Conservation (phyloP, 768 basidiomycete genomes). For the Trametes meyenii region DNA sequence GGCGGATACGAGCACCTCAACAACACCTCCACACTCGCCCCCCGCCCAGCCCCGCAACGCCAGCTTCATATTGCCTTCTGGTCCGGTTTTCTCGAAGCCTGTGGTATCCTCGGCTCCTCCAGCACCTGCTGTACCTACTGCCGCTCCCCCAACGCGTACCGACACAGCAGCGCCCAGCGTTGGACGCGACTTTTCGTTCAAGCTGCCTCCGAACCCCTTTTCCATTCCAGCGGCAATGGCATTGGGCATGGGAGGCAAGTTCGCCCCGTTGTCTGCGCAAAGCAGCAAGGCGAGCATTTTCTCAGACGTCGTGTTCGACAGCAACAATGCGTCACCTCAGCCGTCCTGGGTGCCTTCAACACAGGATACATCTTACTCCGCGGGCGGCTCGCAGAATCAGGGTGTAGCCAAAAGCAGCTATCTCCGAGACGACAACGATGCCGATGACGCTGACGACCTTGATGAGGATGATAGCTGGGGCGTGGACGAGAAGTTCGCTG, state of each 20-base stretch:
- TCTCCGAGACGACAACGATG: background rate
- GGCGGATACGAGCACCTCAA: slow-evolving; percentile 43
- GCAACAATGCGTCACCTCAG: slow-evolving; percentile 37
- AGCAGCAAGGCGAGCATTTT: slow-evolving; percentile 55
- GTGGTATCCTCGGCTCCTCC: slow-evolving; percentile 38
- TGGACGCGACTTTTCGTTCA: slow-evolving; percentile 39
- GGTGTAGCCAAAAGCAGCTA: slow-evolving; percentile 2
- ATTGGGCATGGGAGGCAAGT: slow-evolving; percentile 43
- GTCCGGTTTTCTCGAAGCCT: slow-evolving; percentile 64
- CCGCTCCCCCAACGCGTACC: slow-evolving; percentile 22
- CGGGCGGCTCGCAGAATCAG: slow-evolving; percentile 25
- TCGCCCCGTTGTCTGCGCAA: slow-evolving; percentile 45
- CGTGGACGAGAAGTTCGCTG: slow-evolving; percentile 62
- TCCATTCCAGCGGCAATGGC: slow-evolving; percentile 49
- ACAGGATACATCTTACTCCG: slow-evolving; percentile 60
- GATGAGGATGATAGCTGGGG: slow-evolving; percentile 80
- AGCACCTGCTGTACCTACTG: slow-evolving; percentile 35
- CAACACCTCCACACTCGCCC: slow-evolving; percentile 63
- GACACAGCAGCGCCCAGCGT: slow-evolving; percentile 2
- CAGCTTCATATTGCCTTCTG: slow-evolving; percentile 32
- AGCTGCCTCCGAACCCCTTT: slow-evolving; percentile 42
- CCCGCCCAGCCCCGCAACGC: slow-evolving; percentile 30
- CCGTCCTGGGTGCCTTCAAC: slow-evolving; percentile 60
- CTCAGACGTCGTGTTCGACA: slow-evolving; percentile 56
- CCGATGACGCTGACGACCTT: slow-evolving; percentile 38